A percentile compares a stretch with the other conserved stretches of the same genome.
Conservation (phyloP, 352 stramenopile species). For the Globisporangium nagaii region DNA sequence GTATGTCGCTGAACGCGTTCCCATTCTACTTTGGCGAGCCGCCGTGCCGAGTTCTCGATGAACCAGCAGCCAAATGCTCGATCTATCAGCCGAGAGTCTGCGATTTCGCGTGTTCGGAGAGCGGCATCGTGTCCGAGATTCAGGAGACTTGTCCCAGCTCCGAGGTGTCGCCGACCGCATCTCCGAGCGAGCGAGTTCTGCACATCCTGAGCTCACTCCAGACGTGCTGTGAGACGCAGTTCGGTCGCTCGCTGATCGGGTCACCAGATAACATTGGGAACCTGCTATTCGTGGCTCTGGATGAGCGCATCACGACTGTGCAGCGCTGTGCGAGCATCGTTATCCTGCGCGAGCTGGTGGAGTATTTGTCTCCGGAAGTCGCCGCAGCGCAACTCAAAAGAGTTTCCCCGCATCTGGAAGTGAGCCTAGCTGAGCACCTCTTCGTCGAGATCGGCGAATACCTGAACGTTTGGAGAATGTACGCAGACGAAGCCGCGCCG, state of each 20-base stretch:
- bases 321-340: conserved; percentile 36
- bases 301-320: conserved; percentile 38
- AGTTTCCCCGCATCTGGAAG: conserved; percentile 13
- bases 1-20: conserved; percentile 34
- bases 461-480: conserved; percentile 42
- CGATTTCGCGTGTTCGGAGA: conserved; percentile 38
- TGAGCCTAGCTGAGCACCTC: conserved; percentile 28
- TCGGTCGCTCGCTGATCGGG: conserved; percentile 43
- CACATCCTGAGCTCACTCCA: conserved; percentile 59
- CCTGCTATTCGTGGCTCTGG: conserved; percentile 52
- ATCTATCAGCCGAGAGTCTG: conserved; percentile 52
- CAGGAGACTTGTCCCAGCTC: conserved; percentile 36
- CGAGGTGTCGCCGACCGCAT: conserved; percentile 12
- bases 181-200: conserved; percentile 51
- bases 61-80: conserved; percentile 51
- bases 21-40: conserved; percentile 72
- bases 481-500: conserved; percentile 12
- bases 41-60: conserved; percentile 38
- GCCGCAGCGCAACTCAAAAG: conserved; percentile 31
- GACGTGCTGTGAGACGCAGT: conserved; percentile 50
- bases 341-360: conserved; percentile 39
- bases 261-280: conserved; percentile 58
- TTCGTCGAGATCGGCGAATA: conserved; percentile 27
- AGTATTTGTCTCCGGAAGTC: conserved; percentile 25
- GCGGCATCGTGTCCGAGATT: conserved; percentile 44